Evolutionary conservation across 441 rosid species (phyloP), one percentile per base, ranked within the genome.

Genomic region (Pelargonium australe): DNA sequence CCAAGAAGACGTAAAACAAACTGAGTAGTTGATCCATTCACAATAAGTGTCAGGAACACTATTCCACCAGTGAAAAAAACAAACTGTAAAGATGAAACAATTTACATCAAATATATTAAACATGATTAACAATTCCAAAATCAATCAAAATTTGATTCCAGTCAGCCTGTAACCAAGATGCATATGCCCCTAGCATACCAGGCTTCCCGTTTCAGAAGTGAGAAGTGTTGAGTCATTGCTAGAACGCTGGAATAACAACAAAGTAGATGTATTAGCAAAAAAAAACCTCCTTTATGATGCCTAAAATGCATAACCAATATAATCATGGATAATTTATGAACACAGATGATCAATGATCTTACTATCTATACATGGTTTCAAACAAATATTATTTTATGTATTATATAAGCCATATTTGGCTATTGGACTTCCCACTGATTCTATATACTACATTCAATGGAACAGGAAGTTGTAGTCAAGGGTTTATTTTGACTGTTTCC

Each of bases 1-100:
- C 72, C 75, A 16, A 94, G 87, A 79, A 88, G 77, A 77, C 81
- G 94, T 77, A 94, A 73, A 68, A 95, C 17, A 65, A 87, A 84
- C 73, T 91, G 97, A 7, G 95, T 86, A 67, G 95, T 90, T 68
- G 99, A 90, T 73, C 99, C 99, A 81, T 91, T 95, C 67, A 95
- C 74, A 47, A 85, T 82, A 57, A 95, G 89, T 2, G 99, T 91
- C 79, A 95, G 80, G 85, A 95, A 87, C 68, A 95, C 97, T 60
- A 95, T 91, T 71, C 99, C 97, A 63, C 99, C 97, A 3, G 96
- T 91, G 85, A 89, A 83, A 85, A 95, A 90, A 63, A 89, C 82
- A 78, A 91, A 91, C 99, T 95, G 86, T 79, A 75, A 66, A 57
- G 20, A 7, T 53, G 43, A 58, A 28, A 53, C 53, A 65, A 20